Percentiles rank a stretch among this genome's conserved stretches.
Evolutionary conservation across 345 rosid species (phyloP).

Genomic region (Noccaea bulbosa): DNA sequence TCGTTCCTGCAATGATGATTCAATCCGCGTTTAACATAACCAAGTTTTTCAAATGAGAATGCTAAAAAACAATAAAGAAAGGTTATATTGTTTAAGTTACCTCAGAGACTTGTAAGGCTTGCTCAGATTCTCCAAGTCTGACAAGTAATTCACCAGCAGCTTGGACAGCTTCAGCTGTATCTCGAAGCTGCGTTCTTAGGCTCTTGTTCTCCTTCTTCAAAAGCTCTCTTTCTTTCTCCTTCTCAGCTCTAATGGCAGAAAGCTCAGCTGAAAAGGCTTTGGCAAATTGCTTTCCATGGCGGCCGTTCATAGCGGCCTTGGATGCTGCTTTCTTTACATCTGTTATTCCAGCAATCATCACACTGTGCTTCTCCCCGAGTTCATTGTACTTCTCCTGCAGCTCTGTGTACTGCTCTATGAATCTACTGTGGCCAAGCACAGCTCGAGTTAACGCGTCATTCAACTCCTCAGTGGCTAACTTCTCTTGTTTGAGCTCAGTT

Average conservation of each 20-base stretch:
- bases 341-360: conserved; percentile 78
- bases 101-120: conserved; percentile 77
- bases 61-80: neutral
- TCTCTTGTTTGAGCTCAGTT: conserved; percentile 69
- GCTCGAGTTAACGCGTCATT: conserved; percentile 86
- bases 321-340: conserved; percentile 87
- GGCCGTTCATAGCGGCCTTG: conserved; percentile 77
- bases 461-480: conserved; percentile 67
- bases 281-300: conserved; percentile 68
- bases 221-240: conserved; percentile 77
- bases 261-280: conserved; percentile 78
- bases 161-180: conserved; percentile 97
- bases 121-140: conserved; percentile 84
- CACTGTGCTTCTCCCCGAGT: conserved; percentile 62
- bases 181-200: conserved; percentile 75
- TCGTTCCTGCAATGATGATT: conserved; percentile 59
- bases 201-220: conserved; percentile 79
- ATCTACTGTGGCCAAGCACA: conserved; percentile 84
- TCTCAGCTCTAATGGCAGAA: conserved; percentile 73
- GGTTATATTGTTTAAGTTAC: conserved; percentile 40
- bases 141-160: conserved; percentile 97
- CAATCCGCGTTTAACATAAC: neutral
- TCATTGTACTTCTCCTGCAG: conserved; percentile 84
- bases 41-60: neutral
- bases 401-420: conserved; percentile 90